Evolutionary conservation across 2,329 filamentous ascomycete species (phyloP), one percentile per base, ranked within the genome.

Genomic region (Thielaviopsis musarum): DNA sequence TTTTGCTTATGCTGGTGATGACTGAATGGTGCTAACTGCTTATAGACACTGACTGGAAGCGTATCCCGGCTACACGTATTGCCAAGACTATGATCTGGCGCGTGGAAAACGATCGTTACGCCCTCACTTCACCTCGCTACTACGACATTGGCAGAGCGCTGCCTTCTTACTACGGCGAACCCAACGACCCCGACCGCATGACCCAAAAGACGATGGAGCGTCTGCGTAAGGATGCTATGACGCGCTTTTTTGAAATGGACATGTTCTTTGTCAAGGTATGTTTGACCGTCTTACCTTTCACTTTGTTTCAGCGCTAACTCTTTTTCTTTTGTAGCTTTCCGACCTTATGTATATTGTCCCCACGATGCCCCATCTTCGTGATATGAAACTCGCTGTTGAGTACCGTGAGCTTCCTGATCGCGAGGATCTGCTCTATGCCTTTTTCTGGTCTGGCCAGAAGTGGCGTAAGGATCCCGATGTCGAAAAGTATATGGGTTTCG

Each of bases 211-310:
- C 68, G 13, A 72, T 73, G 45, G 72, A 78, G 63, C 69, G 69
- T 59, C 73, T 82, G 41, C 75, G 74, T 54, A 66, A 69, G 28
- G 74, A 77, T 52, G 77, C 78, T 15, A 74, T 74, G 70, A 72
- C 77, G 59, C 74, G 73, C 64, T 83, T 84, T 67, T 69, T 75
- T 62, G 74, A 75, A 19, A 77, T 79, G 66, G 78, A 84, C 64
- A 75, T 84, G 74, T 85, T 85, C 67, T 84, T 85, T 65, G 77
- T 85, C 63, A 84, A 83, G 74, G 80, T 84, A 70, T 63, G 73
- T 62, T 21, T 52, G 12, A n/a, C 12, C 15, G 10, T 34, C 30
- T 34, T 10, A 10, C 9, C 30, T 34, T 34, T 34, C 10, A 12
- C 6, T 34, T 10, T 34, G 7, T 34, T 7, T 34, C 30, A 10